Evolutionary conservation across 805 yeast genomes (phyloP), one percentile per base, ranked within the genome.

Genomic region (Jamesozyma hellenica): DNA sequence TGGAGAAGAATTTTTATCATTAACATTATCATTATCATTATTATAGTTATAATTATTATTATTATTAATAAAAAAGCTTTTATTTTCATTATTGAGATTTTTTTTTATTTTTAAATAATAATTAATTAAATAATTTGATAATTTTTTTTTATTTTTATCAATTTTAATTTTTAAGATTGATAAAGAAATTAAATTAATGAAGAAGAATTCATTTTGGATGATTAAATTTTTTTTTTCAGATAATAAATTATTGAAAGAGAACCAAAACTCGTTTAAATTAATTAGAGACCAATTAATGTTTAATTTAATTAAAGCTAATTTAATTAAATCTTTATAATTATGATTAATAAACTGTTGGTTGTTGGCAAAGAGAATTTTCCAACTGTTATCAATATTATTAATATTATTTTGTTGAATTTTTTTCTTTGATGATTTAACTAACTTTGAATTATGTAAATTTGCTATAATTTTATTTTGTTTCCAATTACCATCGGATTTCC

Each of bases 401-500:
- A 39, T 40, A 28, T 32, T 34, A 12, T 17, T 19, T 19, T 33
- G n/a, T n/a, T n/a, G n/a, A n/a, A n/a, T n/a, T n/a, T n/a, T n/a
- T n/a, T n/a, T n/a, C n/a, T n/a, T n/a, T n/a, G n/a, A n/a, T n/a
- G n/a, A n/a, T n/a, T n/a, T n/a, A n/a, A n/a, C n/a, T 4, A 44
- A 38, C 14, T 44, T 40, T 13, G 31, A 32, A 19, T 36, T 29
- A 26, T 45, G 50, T 28, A 57, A 37, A 2, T 42, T 39, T 6
- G 54, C 39, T 32, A 56, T 45, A 1, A 52, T 40, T 13, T 42
- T 39, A 32, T 50, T 51, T 25, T 50, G 21, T n/a, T 52, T 46
- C 59, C 59, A 57, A 11, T 43, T 39, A 2, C 56, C 54, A 9
- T 49, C 52, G 3, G 57, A 47, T 34, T 47, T 53, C 60, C 61